These are phyloP conservation scores for Colletotrichum godetiae DNA, from an alignment of 2,329 filamentous ascomycete genomes.

Conservation along the genomic window DNA sequence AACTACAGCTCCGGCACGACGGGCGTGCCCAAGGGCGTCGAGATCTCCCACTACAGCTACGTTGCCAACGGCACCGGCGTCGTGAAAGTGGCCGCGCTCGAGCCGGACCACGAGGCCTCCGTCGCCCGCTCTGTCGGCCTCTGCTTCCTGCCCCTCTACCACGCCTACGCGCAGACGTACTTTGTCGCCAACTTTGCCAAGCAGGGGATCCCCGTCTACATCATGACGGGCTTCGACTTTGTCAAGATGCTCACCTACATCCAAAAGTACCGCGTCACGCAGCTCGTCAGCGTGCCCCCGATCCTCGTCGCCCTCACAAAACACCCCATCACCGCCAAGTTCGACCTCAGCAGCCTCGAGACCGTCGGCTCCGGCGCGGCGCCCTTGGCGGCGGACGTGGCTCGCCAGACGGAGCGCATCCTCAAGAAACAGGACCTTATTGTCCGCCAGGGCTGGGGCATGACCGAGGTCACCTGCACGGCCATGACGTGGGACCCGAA, in stretches of 20 bases:
- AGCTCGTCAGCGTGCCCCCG: slow-evolving; percentile 77
- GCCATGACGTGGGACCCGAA: slow-evolving; percentile 72
- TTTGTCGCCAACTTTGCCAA: slow-evolving; percentile 71
- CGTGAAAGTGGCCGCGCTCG: slow-evolving; percentile 56
- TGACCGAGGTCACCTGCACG: slow-evolving; percentile 86
- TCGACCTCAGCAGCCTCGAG: slow-evolving; percentile 75
- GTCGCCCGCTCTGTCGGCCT: slow-evolving; percentile 57
- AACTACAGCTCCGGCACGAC: slow-evolving; percentile 87
- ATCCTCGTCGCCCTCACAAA: slow-evolving; percentile 81
- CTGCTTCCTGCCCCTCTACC: slow-evolving; percentile 82
- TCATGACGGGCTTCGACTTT: slow-evolving; percentile 85
- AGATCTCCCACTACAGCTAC: slow-evolving; percentile 82
- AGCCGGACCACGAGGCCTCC: slow-evolving; percentile 60
- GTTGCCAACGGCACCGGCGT: slow-evolving; percentile 76
- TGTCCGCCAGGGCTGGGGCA: slow-evolving; percentile 81
- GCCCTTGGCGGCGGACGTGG: slow-evolving; percentile 69
- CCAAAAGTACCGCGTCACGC: slow-evolving; percentile 75
- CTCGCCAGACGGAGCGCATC: slow-evolving; percentile 67
- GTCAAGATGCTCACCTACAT: slow-evolving; percentile 76
- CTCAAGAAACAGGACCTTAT: slow-evolving; percentile 41
- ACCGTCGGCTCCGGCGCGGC: slow-evolving; percentile 74
- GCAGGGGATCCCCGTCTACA: slow-evolving; percentile 74
- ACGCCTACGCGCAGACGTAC: slow-evolving; percentile 78
- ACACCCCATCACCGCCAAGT: slow-evolving; percentile 72
- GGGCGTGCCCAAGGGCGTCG: slow-evolving; percentile 85